Conservation (phyloP, 2,329 filamentous ascomycete genomes). For the Clarireedia monteithiana region DNA sequence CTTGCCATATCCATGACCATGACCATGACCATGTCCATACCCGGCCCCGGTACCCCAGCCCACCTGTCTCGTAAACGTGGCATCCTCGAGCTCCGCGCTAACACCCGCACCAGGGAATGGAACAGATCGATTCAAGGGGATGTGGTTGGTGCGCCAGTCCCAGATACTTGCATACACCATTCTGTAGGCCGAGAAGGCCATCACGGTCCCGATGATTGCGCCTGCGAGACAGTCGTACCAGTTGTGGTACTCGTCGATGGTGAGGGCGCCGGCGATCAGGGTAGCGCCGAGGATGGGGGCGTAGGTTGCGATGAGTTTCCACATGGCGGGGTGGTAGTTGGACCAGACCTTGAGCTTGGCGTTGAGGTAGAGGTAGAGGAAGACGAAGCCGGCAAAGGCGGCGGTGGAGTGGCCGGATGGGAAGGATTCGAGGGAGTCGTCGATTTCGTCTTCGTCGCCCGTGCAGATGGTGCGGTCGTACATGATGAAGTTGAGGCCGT, state of each 20-base stretch:
- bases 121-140: conserved; percentile 52
- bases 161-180: conserved; percentile 62
- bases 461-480: conserved; percentile 65
- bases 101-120: conserved; percentile 39
- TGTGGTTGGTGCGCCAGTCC: conserved; percentile 61
- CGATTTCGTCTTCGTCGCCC: conserved; percentile 54
- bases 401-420: conserved; percentile 69
- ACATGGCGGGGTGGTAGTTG: conserved; percentile 66
- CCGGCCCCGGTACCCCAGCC: conserved; percentile 44
- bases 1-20: background rate
- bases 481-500: conserved; percentile 54
- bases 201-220: conserved; percentile 54
- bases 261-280: conserved; percentile 61
- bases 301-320: conserved; percentile 61
- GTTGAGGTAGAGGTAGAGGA: conserved; percentile 66
- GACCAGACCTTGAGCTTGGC: conserved; percentile 70
- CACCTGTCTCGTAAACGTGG: conserved; percentile 50
- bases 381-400: conserved; percentile 65
- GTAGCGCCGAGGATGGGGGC: conserved; percentile 59
- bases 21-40: background rate
- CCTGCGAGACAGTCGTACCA: conserved; percentile 68
- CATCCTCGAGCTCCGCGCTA: conserved; percentile 40
- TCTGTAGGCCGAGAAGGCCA: conserved; percentile 58
- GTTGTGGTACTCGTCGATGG: conserved; percentile 68
- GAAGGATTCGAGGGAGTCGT: conserved; percentile 63